Percentiles rank a stretch among this genome's conserved stretches.
These are phyloP conservation scores for Emmonsia crescens DNA, from an alignment of 2,329 filamentous ascomycete species.

Conservation along the genomic window DNA sequence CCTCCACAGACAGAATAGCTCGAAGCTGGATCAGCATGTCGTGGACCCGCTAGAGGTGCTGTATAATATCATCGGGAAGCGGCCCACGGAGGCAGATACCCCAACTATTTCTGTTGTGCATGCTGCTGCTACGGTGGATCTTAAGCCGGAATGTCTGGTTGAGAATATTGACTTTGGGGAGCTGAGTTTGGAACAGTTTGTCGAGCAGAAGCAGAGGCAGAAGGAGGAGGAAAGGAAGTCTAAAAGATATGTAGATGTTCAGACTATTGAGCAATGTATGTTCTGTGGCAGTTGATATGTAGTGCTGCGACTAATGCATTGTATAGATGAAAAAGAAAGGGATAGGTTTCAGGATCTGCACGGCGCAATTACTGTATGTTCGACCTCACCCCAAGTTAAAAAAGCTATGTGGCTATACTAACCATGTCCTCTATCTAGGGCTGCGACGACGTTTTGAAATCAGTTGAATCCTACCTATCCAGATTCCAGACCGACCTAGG, in stretches of 20 bases:
- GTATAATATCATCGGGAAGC: conserved; percentile 45
- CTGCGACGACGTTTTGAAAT: conserved; percentile 86
- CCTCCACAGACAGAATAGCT: conserved; percentile 49
- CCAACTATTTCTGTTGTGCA: conserved; percentile 10
- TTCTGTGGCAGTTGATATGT: conserved; percentile 3
- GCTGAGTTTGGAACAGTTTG: conserved; percentile 64
- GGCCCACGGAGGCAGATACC: conserved; percentile 6
- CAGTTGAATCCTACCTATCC: conserved; percentile 83
- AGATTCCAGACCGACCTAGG: conserved; percentile 91
- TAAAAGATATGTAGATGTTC: conserved; percentile 35
- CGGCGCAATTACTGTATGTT: conserved; percentile 56
- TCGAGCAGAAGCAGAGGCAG: conserved; percentile 24
- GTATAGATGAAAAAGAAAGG: conserved; percentile 62
- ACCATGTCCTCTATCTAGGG: conserved; percentile 33
- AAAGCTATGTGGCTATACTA: background rate
- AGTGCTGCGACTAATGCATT: conserved; percentile 9
- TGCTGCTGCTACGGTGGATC: background rate
- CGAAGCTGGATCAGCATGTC: conserved; percentile 38
- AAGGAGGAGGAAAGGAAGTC: conserved; percentile 16
- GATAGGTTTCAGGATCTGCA: conserved; percentile 84
- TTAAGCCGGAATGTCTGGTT: conserved; percentile 39
- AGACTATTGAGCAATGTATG: conserved; percentile 64
- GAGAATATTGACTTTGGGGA: conserved; percentile 68
- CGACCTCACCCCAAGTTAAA: background rate
- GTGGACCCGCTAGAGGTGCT: conserved; percentile 63